Conservation (phyloP, 768 basidiomycete genomes). For the Boletus pseudopeckii region DNA sequence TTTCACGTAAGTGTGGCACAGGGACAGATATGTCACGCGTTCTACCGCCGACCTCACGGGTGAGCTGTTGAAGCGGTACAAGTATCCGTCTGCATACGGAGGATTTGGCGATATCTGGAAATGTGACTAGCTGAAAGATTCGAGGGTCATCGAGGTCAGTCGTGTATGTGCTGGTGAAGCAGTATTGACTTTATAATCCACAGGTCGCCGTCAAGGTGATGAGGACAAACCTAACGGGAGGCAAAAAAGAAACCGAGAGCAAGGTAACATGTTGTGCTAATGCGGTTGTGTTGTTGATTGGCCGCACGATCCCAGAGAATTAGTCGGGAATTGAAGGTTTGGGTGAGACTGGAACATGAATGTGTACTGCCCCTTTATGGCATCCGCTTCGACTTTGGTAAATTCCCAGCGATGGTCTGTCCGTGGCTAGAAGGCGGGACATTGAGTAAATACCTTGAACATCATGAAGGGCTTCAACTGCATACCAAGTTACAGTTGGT, state of each 20-base stretch:
- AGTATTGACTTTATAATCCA: background rate
- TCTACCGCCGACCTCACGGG: conserved; percentile 11
- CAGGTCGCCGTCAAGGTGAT: conserved; percentile 29
- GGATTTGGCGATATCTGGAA: conserved; percentile 26
- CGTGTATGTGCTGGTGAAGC: background rate
- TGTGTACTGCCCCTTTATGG: conserved; percentile 30
- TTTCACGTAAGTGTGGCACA: background rate
- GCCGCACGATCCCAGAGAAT: conserved; percentile 4
- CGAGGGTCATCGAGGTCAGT: conserved; percentile 19
- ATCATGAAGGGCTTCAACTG: conserved; percentile 4
- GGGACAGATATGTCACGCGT: background rate
- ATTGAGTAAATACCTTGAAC: conserved; percentile 22
- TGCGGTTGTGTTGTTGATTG: background rate
- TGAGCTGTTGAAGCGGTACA: conserved; percentile 9
- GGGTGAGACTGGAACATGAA: conserved; percentile 28
- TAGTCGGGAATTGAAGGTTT: conserved; percentile 19
- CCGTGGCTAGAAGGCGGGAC: conserved; percentile 34
- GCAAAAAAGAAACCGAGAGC: conserved; percentile 4
- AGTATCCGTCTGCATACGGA: conserved; percentile 23
- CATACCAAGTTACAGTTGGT: conserved; percentile 14
- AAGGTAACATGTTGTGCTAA: conserved; percentile 5
- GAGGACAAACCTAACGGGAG: conserved; percentile 15
- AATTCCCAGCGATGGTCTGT: conserved; percentile 32
- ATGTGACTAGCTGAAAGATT: conserved; percentile 21
- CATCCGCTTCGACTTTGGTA: conserved; percentile 28